Base-by-base conservation (phyloP, 495 filamentous ascomycete species). In the Penicillium mononematosum region DNA sequence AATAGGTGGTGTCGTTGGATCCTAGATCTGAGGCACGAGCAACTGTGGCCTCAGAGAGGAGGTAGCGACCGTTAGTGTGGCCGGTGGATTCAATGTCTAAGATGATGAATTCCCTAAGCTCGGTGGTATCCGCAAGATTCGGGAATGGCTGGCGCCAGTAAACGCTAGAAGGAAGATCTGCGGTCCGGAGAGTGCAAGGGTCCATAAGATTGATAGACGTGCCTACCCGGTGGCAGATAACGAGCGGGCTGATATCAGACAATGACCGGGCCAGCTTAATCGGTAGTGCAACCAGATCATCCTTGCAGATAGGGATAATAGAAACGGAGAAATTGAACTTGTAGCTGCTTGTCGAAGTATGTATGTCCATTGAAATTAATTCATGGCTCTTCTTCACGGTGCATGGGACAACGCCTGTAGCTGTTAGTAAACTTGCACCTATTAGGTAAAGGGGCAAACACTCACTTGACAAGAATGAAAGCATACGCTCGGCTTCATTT, bases 201-300 rank as follows among this genome's bases (percentile, higher is more conserved):
- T 99, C 94, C 56, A 98, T 75, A 41, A 99, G 78, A 67, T 95
- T 94, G 68, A 98, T 77, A 0, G 90, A 81, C 19, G 90, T 96
- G 49, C 95, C 93, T 49, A 99, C 81, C n/a, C 89, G 81, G 70
- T 89, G 83, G 75, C 95, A 98, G 36, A 99, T 78, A 0, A 84
- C 79, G 24, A 96, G 71, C 17, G 91, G 91, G 12, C 82, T 78
- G 60, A 96, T 96, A 68, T 96, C 96, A 54, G 94, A 94, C 22
- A 91, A 75, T 25, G 84, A 80, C 60, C 87, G 88, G 3, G 94
- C 95, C 20, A 98, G 77, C 58, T 92, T 92, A 44, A 95, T 78
- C 0, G 94, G 94, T n/a, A 98, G 72, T 4, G 90, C 91, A 6
- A 97, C 89, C 9, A 99, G 76, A 66, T 99, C 95, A 59, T 99